Evolutionary conservation across 331 rosid genomes (phyloP), one percentile per base, ranked within the genome.

Genomic region (Rosa hybrid): DNA sequence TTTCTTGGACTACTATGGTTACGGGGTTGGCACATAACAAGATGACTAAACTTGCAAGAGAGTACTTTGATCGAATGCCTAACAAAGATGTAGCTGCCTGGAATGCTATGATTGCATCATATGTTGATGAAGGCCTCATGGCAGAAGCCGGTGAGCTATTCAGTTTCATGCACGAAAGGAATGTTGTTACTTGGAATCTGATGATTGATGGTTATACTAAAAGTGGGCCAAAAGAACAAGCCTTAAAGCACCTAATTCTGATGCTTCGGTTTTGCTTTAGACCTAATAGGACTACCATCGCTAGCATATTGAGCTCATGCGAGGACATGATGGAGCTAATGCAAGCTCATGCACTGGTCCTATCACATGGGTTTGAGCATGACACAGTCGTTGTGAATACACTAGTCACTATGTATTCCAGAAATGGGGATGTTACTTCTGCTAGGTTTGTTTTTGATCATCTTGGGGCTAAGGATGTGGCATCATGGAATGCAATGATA

Each of bases 1-100:
- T 89, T 75, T 83, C 89, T 0, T 89, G 92, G 92, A 89, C 87
- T 2, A 84, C 80, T 50, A 83, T 86, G 87, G 86, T 84, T 81
- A 82, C 86, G 1, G 88, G 90, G 73, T 81, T 89, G 82, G 92
- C 87, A 5, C 78, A 4, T 20, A 84, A 84, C 79, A 84, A 84
- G 42, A 86, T 78, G 87, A 67, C 75, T 78, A 21, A 23, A 30
- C 21, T 53, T 68, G 87, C 90, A 6, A 76, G 89, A 82, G 82
- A 84, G 76, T 89, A 78, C 82, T 89, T 89, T 78, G 82, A 86
- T 86, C 80, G 75, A 56, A 83, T 84, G 86, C 88, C 90, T 54
- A 39, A 72, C 39, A 86, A 76, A 79, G 90, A 89, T 50, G 30
- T 70, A 50, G 84, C 74, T 44, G 86, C 90, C 13, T 87, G 90